These are phyloP conservation scores for Acaromyces ingoldii DNA, from an alignment of 1,284 basidiomycete genomes.

Conservation along the genomic window DNA sequence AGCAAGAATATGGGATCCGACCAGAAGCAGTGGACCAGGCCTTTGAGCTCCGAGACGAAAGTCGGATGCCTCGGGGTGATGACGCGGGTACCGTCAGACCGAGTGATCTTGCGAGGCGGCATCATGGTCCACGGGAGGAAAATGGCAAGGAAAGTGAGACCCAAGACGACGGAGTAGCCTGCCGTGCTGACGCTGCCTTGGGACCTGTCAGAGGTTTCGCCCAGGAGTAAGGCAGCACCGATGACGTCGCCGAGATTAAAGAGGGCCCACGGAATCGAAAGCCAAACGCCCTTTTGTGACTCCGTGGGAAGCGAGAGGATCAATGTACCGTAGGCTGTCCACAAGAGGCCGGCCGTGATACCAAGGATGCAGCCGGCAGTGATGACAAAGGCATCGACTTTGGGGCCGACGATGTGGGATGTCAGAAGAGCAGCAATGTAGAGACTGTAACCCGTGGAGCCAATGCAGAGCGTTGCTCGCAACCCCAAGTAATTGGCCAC, in stretches of 20 bases:
- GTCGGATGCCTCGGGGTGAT: slow-evolving; percentile 21
- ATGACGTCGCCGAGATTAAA: slow-evolving; percentile 67
- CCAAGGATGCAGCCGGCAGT: slow-evolving; percentile 73
- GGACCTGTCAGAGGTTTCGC: slow-evolving; percentile 23
- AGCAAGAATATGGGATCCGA: slow-evolving; percentile 34
- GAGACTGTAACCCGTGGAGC: slow-evolving; percentile 57
- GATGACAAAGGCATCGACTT: slow-evolving; percentile 55
- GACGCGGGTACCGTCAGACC: slow-evolving; percentile 30
- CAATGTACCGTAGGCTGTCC: slow-evolving; percentile 64
- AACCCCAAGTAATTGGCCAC: slow-evolving; percentile 62
- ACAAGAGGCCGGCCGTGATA: slow-evolving; percentile 69
- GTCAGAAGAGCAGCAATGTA: slow-evolving; percentile 67
- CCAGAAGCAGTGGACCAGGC: slow-evolving; percentile 22
- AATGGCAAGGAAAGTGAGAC: slow-evolving; percentile 27
- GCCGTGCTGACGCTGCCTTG: background rate
- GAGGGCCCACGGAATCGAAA: slow-evolving; percentile 65
- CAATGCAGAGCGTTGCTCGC: slow-evolving; percentile 66
- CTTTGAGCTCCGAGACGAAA: slow-evolving; percentile 26
- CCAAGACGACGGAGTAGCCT: slow-evolving; percentile 29
- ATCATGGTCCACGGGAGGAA: slow-evolving; percentile 16
- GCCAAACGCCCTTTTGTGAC: slow-evolving; percentile 67
- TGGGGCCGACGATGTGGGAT: slow-evolving; percentile 44
- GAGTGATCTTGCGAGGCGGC: slow-evolving; percentile 24
- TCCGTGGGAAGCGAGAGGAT: slow-evolving; percentile 73
- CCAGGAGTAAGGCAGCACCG: slow-evolving; percentile 63